phyloP scores from a whole-genome alignment of 2,329 filamentous ascomycete genomes.

The Colletotrichum orchidophilum region DNA sequence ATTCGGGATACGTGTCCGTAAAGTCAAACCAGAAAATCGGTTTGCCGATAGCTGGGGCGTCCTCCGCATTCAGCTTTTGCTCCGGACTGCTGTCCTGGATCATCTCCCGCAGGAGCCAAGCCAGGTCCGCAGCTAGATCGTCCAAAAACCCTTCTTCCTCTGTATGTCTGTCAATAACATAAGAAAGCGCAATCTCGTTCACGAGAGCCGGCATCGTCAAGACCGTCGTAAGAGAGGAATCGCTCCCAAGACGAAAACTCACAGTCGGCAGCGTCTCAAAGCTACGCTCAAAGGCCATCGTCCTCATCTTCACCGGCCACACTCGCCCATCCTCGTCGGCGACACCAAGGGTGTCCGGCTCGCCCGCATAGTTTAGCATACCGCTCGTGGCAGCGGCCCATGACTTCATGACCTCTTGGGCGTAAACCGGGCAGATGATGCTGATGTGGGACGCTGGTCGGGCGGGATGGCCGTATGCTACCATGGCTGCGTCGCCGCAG shows the following conservation, averaged over 20 bases:
- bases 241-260: slow-evolving; percentile 26
- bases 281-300: slow-evolving; percentile 29
- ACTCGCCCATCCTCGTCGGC: slow-evolving; percentile 47
- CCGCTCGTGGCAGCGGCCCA: slow-evolving; percentile 51
- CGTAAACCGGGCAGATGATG: slow-evolving; percentile 51
- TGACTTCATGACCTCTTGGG: slow-evolving; percentile 46
- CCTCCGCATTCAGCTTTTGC: slow-evolving; percentile 32
- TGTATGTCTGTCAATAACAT: slow-evolving; percentile 37
- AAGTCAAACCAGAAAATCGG: slow-evolving; percentile 38
- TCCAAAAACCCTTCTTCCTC: slow-evolving; percentile 26
- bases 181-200: slow-evolving; percentile 46
- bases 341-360: slow-evolving; percentile 53
- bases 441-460: slow-evolving; percentile 45
- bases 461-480: slow-evolving; percentile 51
- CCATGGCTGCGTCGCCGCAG: slow-evolving; percentile 55
- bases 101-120: slow-evolving; percentile 48
- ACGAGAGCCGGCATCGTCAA: slow-evolving; percentile 47
- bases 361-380: slow-evolving; percentile 41
- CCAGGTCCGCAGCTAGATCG: slow-evolving; percentile 42
- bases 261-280: slow-evolving; percentile 43
- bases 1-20: slow-evolving; percentile 12
- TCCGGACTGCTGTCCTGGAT: slow-evolving; percentile 33
- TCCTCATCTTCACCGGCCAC: slow-evolving; percentile 47
- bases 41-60: slow-evolving; percentile 30
- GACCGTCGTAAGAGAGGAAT: slow-evolving; percentile 33